Evolutionary conservation across 1,284 basidiomycete genomes (phyloP).

Genomic region (Melanopsichium pennsylvanicum): DNA sequence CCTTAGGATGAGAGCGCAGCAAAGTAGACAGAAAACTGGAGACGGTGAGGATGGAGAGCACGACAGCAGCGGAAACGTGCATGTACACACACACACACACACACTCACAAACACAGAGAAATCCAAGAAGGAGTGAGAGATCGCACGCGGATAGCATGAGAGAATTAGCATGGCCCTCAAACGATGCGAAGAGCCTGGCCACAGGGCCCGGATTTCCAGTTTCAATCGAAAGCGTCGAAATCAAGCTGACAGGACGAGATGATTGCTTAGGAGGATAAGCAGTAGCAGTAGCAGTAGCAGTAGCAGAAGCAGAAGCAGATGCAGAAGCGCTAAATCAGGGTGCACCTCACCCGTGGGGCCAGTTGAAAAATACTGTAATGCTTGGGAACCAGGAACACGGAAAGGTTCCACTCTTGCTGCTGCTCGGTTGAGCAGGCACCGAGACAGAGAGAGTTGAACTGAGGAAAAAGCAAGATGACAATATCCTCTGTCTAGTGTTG

Average conservation of each 20-base stretch:
- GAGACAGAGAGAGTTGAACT: background rate
- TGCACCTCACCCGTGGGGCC: too few relatives aligned
- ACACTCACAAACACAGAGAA: background rate
- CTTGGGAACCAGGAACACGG: conserved; percentile 5
- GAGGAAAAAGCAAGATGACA: background rate
- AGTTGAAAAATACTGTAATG: conserved; percentile 1
- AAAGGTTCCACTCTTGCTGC: background rate
- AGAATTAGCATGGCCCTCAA: background rate
- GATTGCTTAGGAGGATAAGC: too few relatives aligned
- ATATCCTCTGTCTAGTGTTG: background rate
- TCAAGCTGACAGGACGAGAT: background rate
- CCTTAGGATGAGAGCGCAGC: too few relatives aligned
- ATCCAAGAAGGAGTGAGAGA: background rate
- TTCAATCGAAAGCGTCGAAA: background rate
- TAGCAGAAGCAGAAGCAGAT: too few relatives aligned
- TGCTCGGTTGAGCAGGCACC: background rate
- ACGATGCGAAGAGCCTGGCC: conserved; percentile 11
- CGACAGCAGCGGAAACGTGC: too few relatives aligned
- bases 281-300: too few relatives aligned
- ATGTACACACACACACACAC: too few relatives aligned
- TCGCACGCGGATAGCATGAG: background rate
- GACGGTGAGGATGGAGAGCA: too few relatives aligned
- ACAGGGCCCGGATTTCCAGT: conserved; percentile 6
- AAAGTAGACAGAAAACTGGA: too few relatives aligned
- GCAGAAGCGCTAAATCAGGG: too few relatives aligned